Evolutionary conservation across 2,329 filamentous ascomycete species (phyloP).

Genomic region (Clonostachys byssicola): DNA sequence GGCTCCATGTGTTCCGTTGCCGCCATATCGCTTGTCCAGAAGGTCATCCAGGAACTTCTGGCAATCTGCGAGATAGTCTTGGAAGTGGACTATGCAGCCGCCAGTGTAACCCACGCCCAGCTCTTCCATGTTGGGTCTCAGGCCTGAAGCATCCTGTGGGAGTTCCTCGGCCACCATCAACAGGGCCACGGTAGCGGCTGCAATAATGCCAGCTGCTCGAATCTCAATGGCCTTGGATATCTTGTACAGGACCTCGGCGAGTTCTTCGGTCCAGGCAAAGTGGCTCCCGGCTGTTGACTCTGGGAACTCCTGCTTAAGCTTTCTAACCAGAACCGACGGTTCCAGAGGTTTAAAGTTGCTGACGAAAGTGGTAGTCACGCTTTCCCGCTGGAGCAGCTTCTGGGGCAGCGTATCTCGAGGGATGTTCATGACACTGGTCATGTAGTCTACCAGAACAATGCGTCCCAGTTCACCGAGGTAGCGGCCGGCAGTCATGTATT

Average conservation of each 20-base stretch:
- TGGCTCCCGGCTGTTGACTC: slow-evolving; percentile 29
- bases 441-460: slow-evolving; percentile 64
- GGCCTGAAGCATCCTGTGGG: slow-evolving; percentile 18
- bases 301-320: slow-evolving; percentile 50
- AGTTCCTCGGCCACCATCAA: slow-evolving; percentile 68
- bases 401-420: slow-evolving; percentile 43
- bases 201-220: slow-evolving; percentile 70
- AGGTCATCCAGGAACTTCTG: slow-evolving; percentile 62
- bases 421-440: slow-evolving; percentile 38
- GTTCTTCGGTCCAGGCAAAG: slow-evolving; percentile 59
- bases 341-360: slow-evolving; percentile 62
- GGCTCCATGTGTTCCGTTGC: slow-evolving; percentile 15
- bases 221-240: slow-evolving; percentile 68
- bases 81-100: slow-evolving; percentile 76
- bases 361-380: slow-evolving; percentile 68
- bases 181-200: slow-evolving; percentile 67
- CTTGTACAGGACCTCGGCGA: slow-evolving; percentile 55
- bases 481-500: slow-evolving; percentile 79
- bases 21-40: slow-evolving; percentile 22
- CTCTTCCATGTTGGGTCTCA: slow-evolving; percentile 27
- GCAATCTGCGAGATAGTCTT: slow-evolving; percentile 67
- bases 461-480: slow-evolving; percentile 76
- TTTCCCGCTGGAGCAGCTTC: slow-evolving; percentile 52
- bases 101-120: slow-evolving; percentile 77
- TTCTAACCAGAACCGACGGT: slow-evolving; percentile 33